Evolutionary conservation across 139 green algal genomes (phyloP), one percentile per base, ranked within the genome.

Genomic region (Picochlorum sp.): DNA sequence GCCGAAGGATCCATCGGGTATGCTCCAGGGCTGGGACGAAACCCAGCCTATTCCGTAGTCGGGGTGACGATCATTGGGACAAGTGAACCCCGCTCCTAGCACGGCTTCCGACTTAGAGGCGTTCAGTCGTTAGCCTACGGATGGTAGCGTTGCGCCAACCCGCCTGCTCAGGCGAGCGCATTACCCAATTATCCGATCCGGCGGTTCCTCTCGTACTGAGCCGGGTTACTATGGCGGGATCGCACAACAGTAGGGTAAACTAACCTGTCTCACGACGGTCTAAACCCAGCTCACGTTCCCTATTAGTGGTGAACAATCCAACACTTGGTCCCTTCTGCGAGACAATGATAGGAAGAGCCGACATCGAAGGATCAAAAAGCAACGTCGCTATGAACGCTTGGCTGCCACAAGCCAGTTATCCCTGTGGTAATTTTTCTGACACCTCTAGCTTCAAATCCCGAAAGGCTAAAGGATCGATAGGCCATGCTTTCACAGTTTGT

Each of bases 401-500:
- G n/a, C n/a, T n/a, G n/a, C n/a, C n/a, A n/a, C n/a, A n/a, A n/a
- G n/a, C n/a, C n/a, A n/a, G n/a, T n/a, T n/a, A n/a, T n/a, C n/a
- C n/a, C n/a, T n/a, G n/a, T n/a, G n/a, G n/a, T n/a, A n/a, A n/a
- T n/a, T n/a, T n/a, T n/a, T n/a, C n/a, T n/a, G n/a, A n/a, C n/a
- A n/a, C n/a, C n/a, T n/a, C n/a, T n/a, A n/a, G n/a, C n/a, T n/a
- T n/a, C n/a, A n/a, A n/a, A n/a, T n/a, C n/a, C n/a, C 76, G 78
- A 88, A 84, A 82, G 74, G 71, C 79, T 90, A 90, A 89, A 92
- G 82, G 85, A 90, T 91, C 84, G 83, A 92, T 92, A 91, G 86
- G 81, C 86, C 86, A 89, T 91, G 83, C 85, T 91, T 89, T 89
- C 83, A 90, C n/a, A n/a, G n/a, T n/a, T n/a, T n/a, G n/a, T n/a